Evolutionary conservation across 495 filamentous ascomycete species (phyloP).

Genomic region (Xylaria curta): DNA sequence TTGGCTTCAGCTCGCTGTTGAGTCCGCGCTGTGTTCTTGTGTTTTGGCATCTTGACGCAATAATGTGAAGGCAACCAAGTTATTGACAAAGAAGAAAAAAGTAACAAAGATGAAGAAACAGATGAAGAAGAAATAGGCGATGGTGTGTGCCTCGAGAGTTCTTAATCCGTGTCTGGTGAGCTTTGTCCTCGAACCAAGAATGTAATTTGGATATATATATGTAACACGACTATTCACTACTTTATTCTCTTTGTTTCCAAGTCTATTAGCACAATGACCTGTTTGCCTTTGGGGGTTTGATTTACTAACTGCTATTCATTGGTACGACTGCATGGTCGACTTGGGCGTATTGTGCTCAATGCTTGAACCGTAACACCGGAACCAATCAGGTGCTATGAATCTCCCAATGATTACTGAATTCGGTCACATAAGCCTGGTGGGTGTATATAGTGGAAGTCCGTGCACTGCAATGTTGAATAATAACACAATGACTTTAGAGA

Average conservation of each 20-base stretch:
- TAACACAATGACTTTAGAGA: not conserved
- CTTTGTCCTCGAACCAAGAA: not conserved
- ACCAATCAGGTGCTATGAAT: constrained; percentile 15
- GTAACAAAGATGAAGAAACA: not conserved
- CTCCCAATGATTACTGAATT: constrained; percentile 17
- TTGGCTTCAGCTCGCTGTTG: constrained; percentile 10
- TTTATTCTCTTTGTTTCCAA: not conserved
- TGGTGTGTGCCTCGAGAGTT: not conserved
- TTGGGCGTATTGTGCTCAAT: not conserved
- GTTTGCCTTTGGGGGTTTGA: not conserved
- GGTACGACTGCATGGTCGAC: not conserved
- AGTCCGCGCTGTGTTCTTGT: not conserved
- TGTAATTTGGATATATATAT: not conserved
- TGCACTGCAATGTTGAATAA: not conserved
- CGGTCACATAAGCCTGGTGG: not conserved
- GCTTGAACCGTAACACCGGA: not conserved
- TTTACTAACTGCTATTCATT: not conserved
- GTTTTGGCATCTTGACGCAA: not conserved
- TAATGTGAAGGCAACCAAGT: not conserved
- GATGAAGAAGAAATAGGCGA: not conserved
- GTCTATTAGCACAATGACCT: not conserved
- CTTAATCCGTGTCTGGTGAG: not conserved
- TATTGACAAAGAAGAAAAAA: not conserved
- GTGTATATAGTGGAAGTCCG: not conserved
- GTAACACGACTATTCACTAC: not conserved